These are phyloP conservation scores for Auriscalpium vulgare DNA, from an alignment of 768 basidiomycete genomes.

Conservation along the genomic window DNA sequence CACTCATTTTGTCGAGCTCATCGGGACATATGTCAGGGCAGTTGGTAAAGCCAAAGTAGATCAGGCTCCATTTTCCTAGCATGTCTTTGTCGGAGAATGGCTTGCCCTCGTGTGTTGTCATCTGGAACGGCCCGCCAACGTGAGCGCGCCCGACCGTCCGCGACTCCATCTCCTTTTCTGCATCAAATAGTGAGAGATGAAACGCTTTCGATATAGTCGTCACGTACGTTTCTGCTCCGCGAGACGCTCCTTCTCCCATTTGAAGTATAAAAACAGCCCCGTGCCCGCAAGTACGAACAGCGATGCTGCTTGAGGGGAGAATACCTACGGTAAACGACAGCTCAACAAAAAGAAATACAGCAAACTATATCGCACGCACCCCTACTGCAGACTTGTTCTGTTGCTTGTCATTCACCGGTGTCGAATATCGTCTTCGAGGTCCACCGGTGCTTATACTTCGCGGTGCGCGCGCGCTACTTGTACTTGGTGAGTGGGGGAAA, in stretches of 20 bases:
- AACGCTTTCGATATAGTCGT: neutral
- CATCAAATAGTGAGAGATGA: neutral
- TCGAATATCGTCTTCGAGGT: no score
- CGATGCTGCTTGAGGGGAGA: conserved; percentile 78
- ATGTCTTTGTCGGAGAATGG: conserved; percentile 80
- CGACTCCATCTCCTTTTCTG: conserved; percentile 62
- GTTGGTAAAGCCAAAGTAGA: conserved; percentile 99
- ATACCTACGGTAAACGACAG: conserved; percentile 51
- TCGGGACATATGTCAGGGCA: conserved; percentile 99
- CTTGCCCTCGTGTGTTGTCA: conserved; percentile 55
- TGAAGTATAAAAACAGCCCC: conserved; percentile 84
- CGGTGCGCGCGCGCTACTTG: no score
- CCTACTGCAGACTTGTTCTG: conserved; percentile 12
- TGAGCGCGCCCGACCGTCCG: conserved; percentile 77
- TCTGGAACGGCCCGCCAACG: conserved; percentile 85
- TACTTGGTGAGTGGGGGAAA: no score
- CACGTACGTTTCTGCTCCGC: conserved; percentile 65
- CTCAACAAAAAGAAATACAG: neutral
- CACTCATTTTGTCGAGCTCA: conserved; percentile 91
- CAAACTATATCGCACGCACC: conserved; percentile 2
- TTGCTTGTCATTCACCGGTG: neutral
- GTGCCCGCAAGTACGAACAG: conserved; percentile 79
- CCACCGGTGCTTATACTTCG: no score
- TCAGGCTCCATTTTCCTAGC: conserved; percentile 82
- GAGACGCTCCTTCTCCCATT: conserved; percentile 74